Conservation (phyloP, 768 basidiomycete species). For the Psilocybe sp. region DNA sequence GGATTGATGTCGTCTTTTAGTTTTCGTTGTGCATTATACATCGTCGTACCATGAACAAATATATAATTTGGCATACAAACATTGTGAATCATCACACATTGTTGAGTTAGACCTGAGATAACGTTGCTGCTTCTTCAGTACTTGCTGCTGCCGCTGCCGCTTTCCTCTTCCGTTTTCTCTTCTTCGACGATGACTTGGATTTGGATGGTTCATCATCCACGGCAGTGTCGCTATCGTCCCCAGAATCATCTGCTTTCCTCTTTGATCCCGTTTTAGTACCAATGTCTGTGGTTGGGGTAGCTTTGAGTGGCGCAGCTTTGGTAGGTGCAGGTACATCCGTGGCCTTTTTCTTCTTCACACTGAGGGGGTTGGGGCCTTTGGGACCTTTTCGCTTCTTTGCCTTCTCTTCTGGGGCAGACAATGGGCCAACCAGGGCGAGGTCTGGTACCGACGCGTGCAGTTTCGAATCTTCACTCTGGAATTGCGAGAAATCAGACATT, state of each 20-base stretch:
- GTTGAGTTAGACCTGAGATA: neutral
- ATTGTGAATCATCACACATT: neutral
- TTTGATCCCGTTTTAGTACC: slow-evolving; percentile 16
- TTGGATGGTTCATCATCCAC: neutral
- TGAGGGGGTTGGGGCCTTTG: slow-evolving; percentile 90
- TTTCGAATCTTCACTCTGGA: slow-evolving; percentile 62
- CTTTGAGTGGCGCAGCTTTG: slow-evolving; percentile 36
- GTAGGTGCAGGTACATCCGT: slow-evolving; percentile 29
- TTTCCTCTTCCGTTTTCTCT: neutral
- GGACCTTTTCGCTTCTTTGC: slow-evolving; percentile 64
- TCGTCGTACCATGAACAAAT: neutral
- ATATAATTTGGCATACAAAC: neutral
- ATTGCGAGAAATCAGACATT: neutral
- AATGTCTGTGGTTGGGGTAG: slow-evolving; percentile 16
- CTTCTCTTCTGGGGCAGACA: slow-evolving; percentile 32
- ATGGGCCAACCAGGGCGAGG: slow-evolving; percentile 35
- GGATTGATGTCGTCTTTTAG: neutral
- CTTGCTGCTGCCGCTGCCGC: too few species aligned
- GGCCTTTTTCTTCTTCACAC: slow-evolving; percentile 81
- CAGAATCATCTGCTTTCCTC: slow-evolving; percentile 22
- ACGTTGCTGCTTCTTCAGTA: too few species aligned
- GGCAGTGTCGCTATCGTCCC: slow-evolving; percentile 5
- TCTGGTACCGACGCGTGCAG: slow-evolving; percentile 53
- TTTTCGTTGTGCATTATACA: neutral
- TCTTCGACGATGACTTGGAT: neutral